Evolutionary conservation across 2,329 filamentous ascomycete species (phyloP).

Genomic region (Domatiomyces globalis): DNA sequence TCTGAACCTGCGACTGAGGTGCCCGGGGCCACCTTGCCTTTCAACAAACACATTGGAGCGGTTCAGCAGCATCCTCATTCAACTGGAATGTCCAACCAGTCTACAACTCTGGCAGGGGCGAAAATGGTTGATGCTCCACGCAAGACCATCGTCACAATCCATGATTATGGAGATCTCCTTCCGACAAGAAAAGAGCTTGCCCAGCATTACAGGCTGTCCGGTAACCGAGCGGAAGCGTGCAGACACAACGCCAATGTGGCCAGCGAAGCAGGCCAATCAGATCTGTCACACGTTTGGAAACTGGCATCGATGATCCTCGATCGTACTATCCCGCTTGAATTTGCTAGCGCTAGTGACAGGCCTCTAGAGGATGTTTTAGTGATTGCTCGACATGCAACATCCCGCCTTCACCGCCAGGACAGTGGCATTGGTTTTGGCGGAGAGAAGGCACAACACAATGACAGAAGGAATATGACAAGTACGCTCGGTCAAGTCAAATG

Average conservation of each 20-base stretch:
- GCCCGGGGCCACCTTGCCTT: slow-evolving; percentile 22
- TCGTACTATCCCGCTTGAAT: slow-evolving; percentile 58
- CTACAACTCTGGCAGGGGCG: slow-evolving; percentile 43
- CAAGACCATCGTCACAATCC: slow-evolving; percentile 60
- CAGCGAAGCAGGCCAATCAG: slow-evolving; percentile 51
- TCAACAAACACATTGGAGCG: neutral
- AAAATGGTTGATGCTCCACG: slow-evolving; percentile 31
- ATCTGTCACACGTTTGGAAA: slow-evolving; percentile 71
- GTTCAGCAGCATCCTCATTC: neutral
- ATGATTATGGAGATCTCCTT: slow-evolving; percentile 50
- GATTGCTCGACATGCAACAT: slow-evolving; percentile 50
- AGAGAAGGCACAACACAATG: neutral
- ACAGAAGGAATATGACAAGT: slow-evolving; percentile 18
- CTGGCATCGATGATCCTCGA: slow-evolving; percentile 64
- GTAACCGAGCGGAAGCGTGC: slow-evolving; percentile 67
- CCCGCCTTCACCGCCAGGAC: slow-evolving; percentile 28
- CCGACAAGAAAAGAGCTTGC: slow-evolving; percentile 68
- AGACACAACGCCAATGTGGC: slow-evolving; percentile 70
- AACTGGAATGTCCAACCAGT: slow-evolving; percentile 28
- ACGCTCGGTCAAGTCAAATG: slow-evolving; percentile 35
- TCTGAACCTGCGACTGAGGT: slow-evolving; percentile 33
- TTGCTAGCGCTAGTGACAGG: slow-evolving; percentile 37
- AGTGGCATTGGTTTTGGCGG: slow-evolving; percentile 21
- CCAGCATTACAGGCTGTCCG: slow-evolving; percentile 67
- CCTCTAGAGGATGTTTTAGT: slow-evolving; percentile 50